phyloP scores from a whole-genome alignment of 73 alveolate species.

The Blepharisma japonicum region DNA sequence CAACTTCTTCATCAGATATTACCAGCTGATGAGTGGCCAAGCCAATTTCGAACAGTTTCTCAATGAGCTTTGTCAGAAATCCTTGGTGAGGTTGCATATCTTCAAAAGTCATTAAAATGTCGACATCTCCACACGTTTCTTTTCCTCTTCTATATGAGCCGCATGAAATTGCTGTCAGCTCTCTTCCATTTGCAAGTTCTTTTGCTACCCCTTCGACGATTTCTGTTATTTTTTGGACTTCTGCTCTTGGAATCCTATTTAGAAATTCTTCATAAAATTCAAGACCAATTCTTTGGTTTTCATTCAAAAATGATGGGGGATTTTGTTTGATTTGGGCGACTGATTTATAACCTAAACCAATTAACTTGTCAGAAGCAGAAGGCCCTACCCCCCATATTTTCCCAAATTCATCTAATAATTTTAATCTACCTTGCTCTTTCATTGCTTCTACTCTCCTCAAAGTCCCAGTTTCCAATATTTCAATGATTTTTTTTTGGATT shows the following conservation, averaged over 20 bases:
- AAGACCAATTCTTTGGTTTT: slow-evolving; percentile 76
- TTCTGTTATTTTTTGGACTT: slow-evolving; percentile 70
- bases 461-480: slow-evolving; percentile 86
- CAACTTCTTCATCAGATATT: slow-evolving; percentile 39
- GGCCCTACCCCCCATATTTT: slow-evolving; percentile 96
- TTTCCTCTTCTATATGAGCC: slow-evolving; percentile 95
- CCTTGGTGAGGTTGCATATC: slow-evolving; percentile 69
- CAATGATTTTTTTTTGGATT: slow-evolving; percentile 81
- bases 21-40: slow-evolving; percentile 75
- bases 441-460: slow-evolving; percentile 69
- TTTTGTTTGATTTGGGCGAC: slow-evolving; percentile 72
- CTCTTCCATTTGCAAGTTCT: slow-evolving; percentile 45
- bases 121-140: slow-evolving; percentile 95
- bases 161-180: slow-evolving; percentile 69
- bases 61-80: slow-evolving; percentile 65
- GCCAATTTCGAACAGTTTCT: slow-evolving; percentile 61
- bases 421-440: slow-evolving; percentile 68
- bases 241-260: slow-evolving; percentile 88
- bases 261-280: slow-evolving; percentile 82
- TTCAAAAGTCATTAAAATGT: slow-evolving; percentile 82
- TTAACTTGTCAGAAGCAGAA: slow-evolving; percentile 75
- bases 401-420: slow-evolving; percentile 60
- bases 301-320: slow-evolving; percentile 53
- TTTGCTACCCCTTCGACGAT: slow-evolving; percentile 62
- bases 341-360: slow-evolving; percentile 78